Evolutionary conservation across 192 early-diverging fungal genomes (phyloP), one percentile per base, ranked within the genome.

Genomic region (Paraglomus brasilianum): DNA sequence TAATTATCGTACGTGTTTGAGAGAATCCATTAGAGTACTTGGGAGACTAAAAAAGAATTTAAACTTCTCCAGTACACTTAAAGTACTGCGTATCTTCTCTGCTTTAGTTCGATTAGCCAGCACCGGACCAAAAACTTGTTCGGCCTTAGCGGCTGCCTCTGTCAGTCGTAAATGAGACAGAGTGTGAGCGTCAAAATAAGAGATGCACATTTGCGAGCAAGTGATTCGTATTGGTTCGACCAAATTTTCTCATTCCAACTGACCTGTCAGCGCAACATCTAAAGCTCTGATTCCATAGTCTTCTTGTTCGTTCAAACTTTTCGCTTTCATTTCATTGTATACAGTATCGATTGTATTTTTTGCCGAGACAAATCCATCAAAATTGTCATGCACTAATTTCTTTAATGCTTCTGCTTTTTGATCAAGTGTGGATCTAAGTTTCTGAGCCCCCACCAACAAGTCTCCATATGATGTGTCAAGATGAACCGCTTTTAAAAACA

Each of bases 31-130:
- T 17, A 99, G 78, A 42, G 85, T 92, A 49, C 87, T 89, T 7
- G 97, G 95, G n/a, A 99, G 74, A 71, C 94, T 96, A 75, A 99
- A 98, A 74, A 96, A 95, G 76, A 98, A 94, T 71, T 93, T 91
- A 85, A 95, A 99, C 49, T 93, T 85, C 71, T 95, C 92, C n/a
- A 99, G 81, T n/a, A 98, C 80, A 46, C 81, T 86, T 9, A 99
- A 85, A 5, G 97, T 93, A 8, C 85, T 87, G 8, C 93, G 85
- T n/a, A 99, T 87, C 79, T 93, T 92, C 62, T 95, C 96, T 1
- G 91, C 91, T 52, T 92, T 91, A 15, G 82, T 84, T 40, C 95
- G 84, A 9, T 94, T 78, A 51, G 93, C 89, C 8, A 98, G 75
- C 17, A 98, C 83, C 1, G 95, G 95, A 8, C 87, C 85, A 78